phyloP scores from a whole-genome alignment of 331 rosid species.

The Ulmus americana region DNA sequence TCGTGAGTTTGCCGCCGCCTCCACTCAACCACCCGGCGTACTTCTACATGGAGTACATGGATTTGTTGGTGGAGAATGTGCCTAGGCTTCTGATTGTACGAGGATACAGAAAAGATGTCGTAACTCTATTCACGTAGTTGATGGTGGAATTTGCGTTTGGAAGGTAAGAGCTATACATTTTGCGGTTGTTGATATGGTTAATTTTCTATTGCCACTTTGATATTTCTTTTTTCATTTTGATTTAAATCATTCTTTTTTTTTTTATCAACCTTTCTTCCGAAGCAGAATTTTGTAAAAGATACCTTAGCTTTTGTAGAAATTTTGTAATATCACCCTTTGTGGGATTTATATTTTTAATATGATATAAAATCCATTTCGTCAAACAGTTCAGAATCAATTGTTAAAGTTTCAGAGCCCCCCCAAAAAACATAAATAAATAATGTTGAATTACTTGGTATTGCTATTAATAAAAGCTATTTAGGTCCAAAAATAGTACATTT shows the following conservation, averaged over 20 bases:
- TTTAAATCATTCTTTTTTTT: slow-evolving; percentile 55
- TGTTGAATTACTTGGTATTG: no score
- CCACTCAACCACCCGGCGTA: slow-evolving; percentile 81
- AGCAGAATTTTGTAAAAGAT: slow-evolving; percentile 32
- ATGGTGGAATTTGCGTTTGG: slow-evolving; percentile 34
- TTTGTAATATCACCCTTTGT: slow-evolving; percentile 24
- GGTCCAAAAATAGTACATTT: no score
- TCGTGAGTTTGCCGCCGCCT: slow-evolving; percentile 94
- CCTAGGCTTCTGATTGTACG: slow-evolving; percentile 90
- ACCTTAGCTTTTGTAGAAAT: slow-evolving; percentile 27
- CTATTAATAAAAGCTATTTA: no score
- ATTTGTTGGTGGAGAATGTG: slow-evolving; percentile 89
- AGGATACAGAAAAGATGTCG: slow-evolving; percentile 93
- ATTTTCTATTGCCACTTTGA: slow-evolving; percentile 10
- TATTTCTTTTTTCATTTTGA: slow-evolving; percentile 27
- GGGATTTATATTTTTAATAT: slow-evolving; percentile 22
- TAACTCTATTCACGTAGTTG: slow-evolving; percentile 78
- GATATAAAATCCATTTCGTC: not conserved
- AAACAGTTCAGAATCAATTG: not conserved
- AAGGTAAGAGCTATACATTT: slow-evolving; percentile 23
- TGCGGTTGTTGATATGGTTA: slow-evolving; percentile 35
- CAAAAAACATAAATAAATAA: no score
- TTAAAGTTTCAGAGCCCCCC: no score
- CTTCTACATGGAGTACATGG: slow-evolving; percentile 98
- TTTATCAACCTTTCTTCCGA: slow-evolving; percentile 30